These are phyloP conservation scores for Aspergillus neoniger DNA, from an alignment of 2,329 filamentous ascomycete species.

Conservation along the genomic window DNA sequence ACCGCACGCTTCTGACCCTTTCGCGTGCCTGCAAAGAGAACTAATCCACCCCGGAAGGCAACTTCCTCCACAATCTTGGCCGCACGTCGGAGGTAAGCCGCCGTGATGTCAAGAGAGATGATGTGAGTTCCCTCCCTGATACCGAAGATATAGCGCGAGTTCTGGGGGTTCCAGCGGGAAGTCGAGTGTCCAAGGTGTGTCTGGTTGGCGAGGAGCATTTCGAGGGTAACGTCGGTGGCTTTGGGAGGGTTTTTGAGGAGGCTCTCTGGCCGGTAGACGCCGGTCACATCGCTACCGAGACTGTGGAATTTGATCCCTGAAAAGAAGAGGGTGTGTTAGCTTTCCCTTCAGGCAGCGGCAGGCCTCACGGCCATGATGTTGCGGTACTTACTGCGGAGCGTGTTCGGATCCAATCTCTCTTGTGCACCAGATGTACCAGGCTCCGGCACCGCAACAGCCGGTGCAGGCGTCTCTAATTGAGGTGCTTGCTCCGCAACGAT, in stretches of 20 bases:
- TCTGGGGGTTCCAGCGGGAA: constrained; percentile 90
- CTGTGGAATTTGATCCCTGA: constrained; percentile 35
- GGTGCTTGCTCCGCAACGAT: constrained; percentile 14
- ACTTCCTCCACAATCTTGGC: constrained; percentile 91
- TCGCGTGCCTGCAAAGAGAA: constrained; percentile 88
- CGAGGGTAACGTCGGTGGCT: constrained; percentile 80
- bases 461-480: constrained; percentile 17
- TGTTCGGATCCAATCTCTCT: constrained; percentile 20
- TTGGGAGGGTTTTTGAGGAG: constrained; percentile 68
- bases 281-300: constrained; percentile 33
- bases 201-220: constrained; percentile 85
- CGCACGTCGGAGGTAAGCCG: constrained; percentile 85
- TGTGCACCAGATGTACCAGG: constrained; percentile 11
- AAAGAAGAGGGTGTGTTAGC: neutral
- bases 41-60: constrained; percentile 75
- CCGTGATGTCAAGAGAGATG: constrained; percentile 86
- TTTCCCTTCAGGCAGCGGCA: neutral
- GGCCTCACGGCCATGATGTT: neutral
- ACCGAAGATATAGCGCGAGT: constrained; percentile 92
- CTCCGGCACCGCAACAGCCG: constrained; percentile 5
- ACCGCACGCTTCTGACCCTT: constrained; percentile 78
- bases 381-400: constrained; percentile 28
- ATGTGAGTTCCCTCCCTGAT: constrained; percentile 87
- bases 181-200: constrained; percentile 88
- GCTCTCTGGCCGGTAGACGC: constrained; percentile 36